A percentile compares a stretch with the other conserved stretches of the same genome.
Evolutionary conservation across 2,329 filamentous ascomycete genomes (phyloP).

Genomic region (Akanthomyces uredinophilus): DNA sequence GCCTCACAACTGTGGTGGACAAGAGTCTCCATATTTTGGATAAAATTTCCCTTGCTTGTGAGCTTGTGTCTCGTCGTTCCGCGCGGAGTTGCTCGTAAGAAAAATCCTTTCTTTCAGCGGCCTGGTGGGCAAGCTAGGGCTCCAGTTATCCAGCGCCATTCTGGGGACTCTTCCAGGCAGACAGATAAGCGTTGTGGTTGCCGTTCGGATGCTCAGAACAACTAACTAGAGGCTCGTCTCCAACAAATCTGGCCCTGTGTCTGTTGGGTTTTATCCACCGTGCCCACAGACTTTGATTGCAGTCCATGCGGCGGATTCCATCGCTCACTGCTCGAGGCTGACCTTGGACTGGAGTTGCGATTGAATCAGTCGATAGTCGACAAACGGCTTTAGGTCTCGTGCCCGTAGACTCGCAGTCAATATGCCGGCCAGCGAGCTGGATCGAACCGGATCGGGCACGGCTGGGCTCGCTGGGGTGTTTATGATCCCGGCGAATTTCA

Average conservation of each 20-base stretch:
- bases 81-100: not conserved
- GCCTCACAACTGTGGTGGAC: constrained; percentile 4
- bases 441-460: constrained; percentile 8
- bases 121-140: not conserved
- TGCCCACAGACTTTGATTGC: constrained; percentile 11
- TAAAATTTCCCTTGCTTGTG: not conserved
- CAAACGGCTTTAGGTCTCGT: constrained; percentile 6
- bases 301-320: not conserved
- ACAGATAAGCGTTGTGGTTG: not conserved
- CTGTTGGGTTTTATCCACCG: not conserved
- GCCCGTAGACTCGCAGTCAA: not conserved
- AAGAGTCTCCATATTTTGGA: constrained; percentile 7
- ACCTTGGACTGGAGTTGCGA: not conserved
- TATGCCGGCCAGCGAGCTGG: not conserved
- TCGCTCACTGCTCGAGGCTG: not conserved
- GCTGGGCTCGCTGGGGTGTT: constrained; percentile 3
- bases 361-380: not conserved
- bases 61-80: not conserved
- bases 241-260: not conserved
- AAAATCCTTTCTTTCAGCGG: not conserved
- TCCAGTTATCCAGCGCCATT: constrained; percentile 3
- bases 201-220: not conserved
- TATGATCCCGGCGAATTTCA: constrained; percentile 10
- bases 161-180: not conserved
- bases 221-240: not conserved